phyloP scores from a whole-genome alignment of 495 filamentous ascomycete genomes.

The Parachaetomium inaequale region DNA sequence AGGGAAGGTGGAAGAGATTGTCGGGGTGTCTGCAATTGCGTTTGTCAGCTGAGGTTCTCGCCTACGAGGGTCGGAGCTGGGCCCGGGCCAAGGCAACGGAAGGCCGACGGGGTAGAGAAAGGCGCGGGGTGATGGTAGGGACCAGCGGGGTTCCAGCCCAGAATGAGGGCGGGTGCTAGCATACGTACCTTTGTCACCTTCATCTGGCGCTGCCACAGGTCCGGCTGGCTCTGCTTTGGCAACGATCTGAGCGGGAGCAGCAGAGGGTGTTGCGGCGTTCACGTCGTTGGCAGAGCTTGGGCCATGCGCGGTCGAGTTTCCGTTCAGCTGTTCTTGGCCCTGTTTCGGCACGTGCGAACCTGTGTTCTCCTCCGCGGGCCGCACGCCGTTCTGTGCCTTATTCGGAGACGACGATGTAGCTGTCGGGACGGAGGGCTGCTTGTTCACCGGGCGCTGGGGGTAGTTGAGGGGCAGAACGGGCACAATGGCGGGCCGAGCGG shows the following conservation, averaged over 20 bases:
- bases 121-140: neutral
- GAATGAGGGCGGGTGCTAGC: neutral
- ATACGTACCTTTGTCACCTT: conserved; percentile 13
- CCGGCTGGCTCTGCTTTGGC: neutral
- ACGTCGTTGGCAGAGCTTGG: neutral
- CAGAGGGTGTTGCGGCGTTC: conserved; percentile 8
- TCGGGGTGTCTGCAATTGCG: conserved; percentile 15
- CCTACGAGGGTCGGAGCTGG: neutral
- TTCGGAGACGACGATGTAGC: conserved; percentile 8
- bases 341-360: neutral
- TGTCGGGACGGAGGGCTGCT: conserved; percentile 13
- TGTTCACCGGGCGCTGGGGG: conserved; percentile 25
- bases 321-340: neutral
- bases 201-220: neutral
- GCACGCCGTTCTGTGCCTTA: conserved; percentile 1
- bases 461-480: conserved; percentile 34
- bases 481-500: conserved; percentile 19
- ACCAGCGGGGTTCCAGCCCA: neutral
- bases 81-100: neutral
- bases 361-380: conserved; percentile 7
- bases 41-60: conserved; percentile 12
- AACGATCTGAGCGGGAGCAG: conserved; percentile 3
- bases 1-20: conserved; percentile 9
- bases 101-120: conserved; percentile 1
- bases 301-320: neutral